These are phyloP conservation scores for Hypocrella siamensis DNA, from an alignment of 2,329 filamentous ascomycete species.

Conservation along the genomic window DNA sequence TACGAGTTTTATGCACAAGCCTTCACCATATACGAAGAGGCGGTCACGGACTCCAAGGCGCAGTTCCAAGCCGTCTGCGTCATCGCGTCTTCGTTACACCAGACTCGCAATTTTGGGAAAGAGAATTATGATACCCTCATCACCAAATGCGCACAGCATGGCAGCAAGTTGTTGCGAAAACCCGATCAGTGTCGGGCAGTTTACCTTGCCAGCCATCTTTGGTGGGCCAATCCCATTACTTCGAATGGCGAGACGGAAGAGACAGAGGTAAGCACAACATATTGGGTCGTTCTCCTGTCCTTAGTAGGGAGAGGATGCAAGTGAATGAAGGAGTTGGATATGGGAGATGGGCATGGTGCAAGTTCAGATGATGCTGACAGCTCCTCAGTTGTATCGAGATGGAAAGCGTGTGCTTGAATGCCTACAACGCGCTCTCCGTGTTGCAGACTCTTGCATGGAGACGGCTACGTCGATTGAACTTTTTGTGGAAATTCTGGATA, in stretches of 20 bases:
- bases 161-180: slow-evolving; percentile 92
- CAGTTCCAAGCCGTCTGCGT: slow-evolving; percentile 97
- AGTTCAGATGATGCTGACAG: slow-evolving; percentile 11
- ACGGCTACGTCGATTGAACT: slow-evolving; percentile 92
- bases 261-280: slow-evolving; percentile 46
- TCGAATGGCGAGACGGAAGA: slow-evolving; percentile 67
- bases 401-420: slow-evolving; percentile 95
- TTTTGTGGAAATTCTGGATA: slow-evolving; percentile 95
- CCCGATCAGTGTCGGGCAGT: slow-evolving; percentile 95
- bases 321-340: no score
- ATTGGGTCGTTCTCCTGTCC: not conserved
- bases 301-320: no score
- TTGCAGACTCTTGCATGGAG: slow-evolving; percentile 98
- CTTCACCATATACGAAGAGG: slow-evolving; percentile 95
- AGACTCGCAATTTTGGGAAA: slow-evolving; percentile 78
- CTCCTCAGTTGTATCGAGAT: slow-evolving; percentile 74
- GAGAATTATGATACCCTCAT: slow-evolving; percentile 99
- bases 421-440: slow-evolving; percentile 82
- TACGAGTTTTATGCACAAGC: slow-evolving; percentile 98
- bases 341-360: no score
- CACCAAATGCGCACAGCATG: slow-evolving; percentile 91
- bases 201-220: slow-evolving; percentile 89
- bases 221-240: slow-evolving; percentile 85
- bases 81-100: slow-evolving; percentile 77
- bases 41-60: slow-evolving; percentile 84